These are phyloP conservation scores for Fusarium transvaalense DNA, from an alignment of 2,329 filamentous ascomycete species.

Conservation along the genomic window DNA sequence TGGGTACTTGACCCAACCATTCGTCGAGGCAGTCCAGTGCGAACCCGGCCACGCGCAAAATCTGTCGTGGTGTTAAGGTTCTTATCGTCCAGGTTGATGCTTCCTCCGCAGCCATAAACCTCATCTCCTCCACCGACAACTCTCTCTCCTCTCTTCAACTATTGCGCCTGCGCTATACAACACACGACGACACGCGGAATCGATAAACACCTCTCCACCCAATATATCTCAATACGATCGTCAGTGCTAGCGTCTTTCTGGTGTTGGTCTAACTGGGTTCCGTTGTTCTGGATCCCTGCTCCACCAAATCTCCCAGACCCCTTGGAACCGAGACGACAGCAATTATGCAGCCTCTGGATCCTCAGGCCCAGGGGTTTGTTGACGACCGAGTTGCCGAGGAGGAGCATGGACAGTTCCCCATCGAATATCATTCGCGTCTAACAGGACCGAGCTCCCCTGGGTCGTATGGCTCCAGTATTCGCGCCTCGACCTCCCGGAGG, in stretches of 20 bases:
- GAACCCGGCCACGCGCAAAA: conserved; percentile 41
- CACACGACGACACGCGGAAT: conserved; percentile 6
- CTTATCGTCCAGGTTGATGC: conserved; percentile 13
- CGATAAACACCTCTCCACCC: conserved; percentile 7
- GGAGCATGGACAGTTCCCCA: conserved; percentile 37
- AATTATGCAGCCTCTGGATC: conserved; percentile 48
- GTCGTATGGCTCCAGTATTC: conserved; percentile 40
- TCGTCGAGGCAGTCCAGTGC: conserved; percentile 16
- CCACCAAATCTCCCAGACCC: conserved; percentile 43
- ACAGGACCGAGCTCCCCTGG: conserved; percentile 35
- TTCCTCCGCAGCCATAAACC: conserved; percentile 22
- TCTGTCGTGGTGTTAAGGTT: conserved; percentile 17
- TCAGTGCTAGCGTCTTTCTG: conserved; percentile 31
- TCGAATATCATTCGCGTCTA: conserved; percentile 45
- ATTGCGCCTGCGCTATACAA: conserved; percentile 1
- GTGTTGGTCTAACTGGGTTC: conserved; percentile 32
- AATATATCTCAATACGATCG: conserved; percentile 25
- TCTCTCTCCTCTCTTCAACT: conserved; percentile 1
- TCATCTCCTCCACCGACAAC: conserved; percentile 1
- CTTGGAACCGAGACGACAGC: conserved; percentile 47
- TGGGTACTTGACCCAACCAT: conserved; percentile 22
- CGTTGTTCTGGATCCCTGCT: conserved; percentile 42
- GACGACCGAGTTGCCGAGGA: conserved; percentile 30
- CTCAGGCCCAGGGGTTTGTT: conserved; percentile 35
- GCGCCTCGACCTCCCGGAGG: conserved; percentile 32